Percentiles rank a stretch among this genome's conserved stretches.
These are phyloP conservation scores for Saururus chinensis DNA, from an alignment of 164 flowering plant genomes.

Conservation along the genomic window DNA sequence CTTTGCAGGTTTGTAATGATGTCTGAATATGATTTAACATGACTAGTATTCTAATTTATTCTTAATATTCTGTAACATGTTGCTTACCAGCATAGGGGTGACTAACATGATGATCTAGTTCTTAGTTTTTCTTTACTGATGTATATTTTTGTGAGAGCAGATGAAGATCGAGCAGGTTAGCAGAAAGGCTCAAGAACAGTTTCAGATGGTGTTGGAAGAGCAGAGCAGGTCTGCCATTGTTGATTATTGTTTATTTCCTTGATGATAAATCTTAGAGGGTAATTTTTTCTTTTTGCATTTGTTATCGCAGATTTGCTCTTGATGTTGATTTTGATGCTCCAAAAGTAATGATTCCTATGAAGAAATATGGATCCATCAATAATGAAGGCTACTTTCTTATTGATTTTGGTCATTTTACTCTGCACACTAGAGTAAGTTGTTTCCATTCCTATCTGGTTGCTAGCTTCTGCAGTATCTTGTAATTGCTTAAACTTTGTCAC, in stretches of 20 bases:
- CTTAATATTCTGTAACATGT: not conserved
- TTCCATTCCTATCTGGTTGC: not conserved
- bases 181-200: slow-evolving; percentile 94
- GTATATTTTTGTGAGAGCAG: slow-evolving; percentile 24
- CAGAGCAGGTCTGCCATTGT: slow-evolving; percentile 64
- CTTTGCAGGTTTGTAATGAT: slow-evolving; percentile 63
- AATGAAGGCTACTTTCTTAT: slow-evolving; percentile 69
- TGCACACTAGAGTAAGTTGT: slow-evolving; percentile 60
- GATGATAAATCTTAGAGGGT: not conserved
- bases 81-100: not conserved
- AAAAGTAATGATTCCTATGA: slow-evolving; percentile 82
- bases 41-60: not conserved
- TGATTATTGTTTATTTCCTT: not conserved
- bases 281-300: not conserved
- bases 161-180: slow-evolving; percentile 88
- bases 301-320: slow-evolving; percentile 64
- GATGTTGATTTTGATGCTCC: slow-evolving; percentile 99
- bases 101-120: not conserved
- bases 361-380: slow-evolving; percentile 26
- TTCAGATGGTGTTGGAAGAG: slow-evolving; percentile 92
- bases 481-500: not conserved
- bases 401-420: slow-evolving; percentile 96
- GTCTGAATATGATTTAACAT: not conserved
- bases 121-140: not conserved
- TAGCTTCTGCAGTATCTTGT: not conserved